Evolutionary conservation across 331 rosid species (phyloP).

Genomic region (Acacia pycnantha): DNA sequence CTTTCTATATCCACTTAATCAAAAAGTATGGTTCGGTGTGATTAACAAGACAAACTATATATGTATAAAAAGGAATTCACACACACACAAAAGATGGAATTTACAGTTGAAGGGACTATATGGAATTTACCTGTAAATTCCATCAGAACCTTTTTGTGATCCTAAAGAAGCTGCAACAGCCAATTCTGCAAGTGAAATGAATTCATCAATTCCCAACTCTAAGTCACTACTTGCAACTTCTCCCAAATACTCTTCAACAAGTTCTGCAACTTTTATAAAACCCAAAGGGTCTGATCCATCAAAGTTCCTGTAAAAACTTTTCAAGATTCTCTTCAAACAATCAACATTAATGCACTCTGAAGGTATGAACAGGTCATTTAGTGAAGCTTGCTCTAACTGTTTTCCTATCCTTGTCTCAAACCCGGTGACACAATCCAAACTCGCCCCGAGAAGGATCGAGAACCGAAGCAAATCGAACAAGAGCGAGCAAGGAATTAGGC

Average conservation of each 20-base stretch:
- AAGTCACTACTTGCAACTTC: constrained; percentile 34
- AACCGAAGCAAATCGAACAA: constrained; percentile 42
- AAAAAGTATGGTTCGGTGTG: too few species aligned
- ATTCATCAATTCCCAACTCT: constrained; percentile 35
- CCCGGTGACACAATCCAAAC: constrained; percentile 40
- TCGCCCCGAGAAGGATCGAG: constrained; percentile 35
- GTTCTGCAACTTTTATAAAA: constrained; percentile 41
- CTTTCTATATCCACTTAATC: neutral
- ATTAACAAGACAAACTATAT: too few species aligned
- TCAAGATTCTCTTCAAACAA: constrained; percentile 40
- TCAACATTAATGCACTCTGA: constrained; percentile 29
- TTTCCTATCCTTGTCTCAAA: constrained; percentile 51
- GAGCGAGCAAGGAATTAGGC: constrained; percentile 37
- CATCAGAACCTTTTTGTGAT: constrained; percentile 40
- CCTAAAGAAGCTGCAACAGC: constrained; percentile 42
- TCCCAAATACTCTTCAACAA: constrained; percentile 47
- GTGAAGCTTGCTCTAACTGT: constrained; percentile 52
- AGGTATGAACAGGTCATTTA: constrained; percentile 43
- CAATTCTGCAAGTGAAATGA: constrained; percentile 46
- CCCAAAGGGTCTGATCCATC: constrained; percentile 32
- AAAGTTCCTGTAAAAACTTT: constrained; percentile 38
- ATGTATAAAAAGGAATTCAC: too few species aligned
- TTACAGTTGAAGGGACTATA: neutral
- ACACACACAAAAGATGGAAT: too few species aligned
- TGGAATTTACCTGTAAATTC: constrained; percentile 37